Conservation (phyloP, 2,329 filamentous ascomycete species). For the Aspergillus vadensis region DNA sequence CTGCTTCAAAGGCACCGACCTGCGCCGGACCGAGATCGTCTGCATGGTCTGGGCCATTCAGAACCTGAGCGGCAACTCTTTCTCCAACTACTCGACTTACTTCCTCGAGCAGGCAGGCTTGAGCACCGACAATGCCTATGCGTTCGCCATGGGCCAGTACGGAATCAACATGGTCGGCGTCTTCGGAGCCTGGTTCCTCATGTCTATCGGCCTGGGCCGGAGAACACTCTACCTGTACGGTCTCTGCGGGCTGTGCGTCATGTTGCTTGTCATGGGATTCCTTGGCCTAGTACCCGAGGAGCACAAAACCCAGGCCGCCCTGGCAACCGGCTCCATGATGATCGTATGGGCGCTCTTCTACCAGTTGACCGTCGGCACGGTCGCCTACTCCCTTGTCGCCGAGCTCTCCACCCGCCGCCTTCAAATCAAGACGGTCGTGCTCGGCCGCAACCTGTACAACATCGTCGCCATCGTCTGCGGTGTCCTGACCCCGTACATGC, state of each 20-base stretch:
- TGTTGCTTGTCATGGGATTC: slow-evolving; percentile 84
- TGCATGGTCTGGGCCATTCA: slow-evolving; percentile 68
- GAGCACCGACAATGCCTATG: slow-evolving; percentile 51
- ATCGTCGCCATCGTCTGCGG: slow-evolving; percentile 78
- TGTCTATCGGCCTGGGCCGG: slow-evolving; percentile 73
- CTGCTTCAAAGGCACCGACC: slow-evolving; percentile 78
- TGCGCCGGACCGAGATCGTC: slow-evolving; percentile 74
- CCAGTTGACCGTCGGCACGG: slow-evolving; percentile 83
- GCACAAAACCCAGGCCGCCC: slow-evolving; percentile 62
- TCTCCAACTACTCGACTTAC: slow-evolving; percentile 66
- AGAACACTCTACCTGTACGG: slow-evolving; percentile 76
- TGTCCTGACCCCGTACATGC: slow-evolving; percentile 87
- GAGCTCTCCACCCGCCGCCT: slow-evolving; percentile 81
- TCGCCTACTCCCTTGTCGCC: slow-evolving; percentile 84
- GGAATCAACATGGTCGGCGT: slow-evolving; percentile 77
- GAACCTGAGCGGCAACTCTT: slow-evolving; percentile 64
- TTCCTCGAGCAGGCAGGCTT: slow-evolving; percentile 61
- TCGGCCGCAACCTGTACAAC: slow-evolving; percentile 80
- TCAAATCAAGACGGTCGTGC: slow-evolving; percentile 87
- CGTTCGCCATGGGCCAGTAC: slow-evolving; percentile 62
- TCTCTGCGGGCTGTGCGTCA: slow-evolving; percentile 69
- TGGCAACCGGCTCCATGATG: slow-evolving; percentile 86
- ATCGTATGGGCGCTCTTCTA: slow-evolving; percentile 79
- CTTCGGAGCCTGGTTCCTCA: slow-evolving; percentile 78
- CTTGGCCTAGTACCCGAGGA: slow-evolving; percentile 69